Conservation (phyloP, 1,284 basidiomycete species). For the Grifola frondosa region DNA sequence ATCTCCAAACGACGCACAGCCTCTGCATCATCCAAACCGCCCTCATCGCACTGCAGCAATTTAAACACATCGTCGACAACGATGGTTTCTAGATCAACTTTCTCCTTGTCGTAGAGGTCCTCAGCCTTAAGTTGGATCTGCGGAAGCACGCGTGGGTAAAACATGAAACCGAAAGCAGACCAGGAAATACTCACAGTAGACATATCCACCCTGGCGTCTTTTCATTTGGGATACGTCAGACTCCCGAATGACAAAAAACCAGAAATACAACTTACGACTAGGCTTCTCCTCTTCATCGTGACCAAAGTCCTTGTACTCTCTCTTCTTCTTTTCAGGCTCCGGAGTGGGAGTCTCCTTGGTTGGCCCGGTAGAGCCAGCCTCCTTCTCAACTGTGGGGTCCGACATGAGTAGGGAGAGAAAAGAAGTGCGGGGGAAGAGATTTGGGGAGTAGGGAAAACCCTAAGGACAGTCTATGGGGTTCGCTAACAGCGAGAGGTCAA, state of each 20-base stretch:
- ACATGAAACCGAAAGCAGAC: conserved; percentile 10
- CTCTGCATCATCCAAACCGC: conserved; percentile 78
- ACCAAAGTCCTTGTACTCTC: conserved; percentile 91
- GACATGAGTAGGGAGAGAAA: conserved; percentile 27
- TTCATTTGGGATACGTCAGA: conserved; percentile 12
- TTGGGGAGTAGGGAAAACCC: conserved; percentile 25
- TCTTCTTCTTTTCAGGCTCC: conserved; percentile 64
- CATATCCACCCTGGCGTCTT: conserved; percentile 88
- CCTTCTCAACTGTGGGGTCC: conserved; percentile 33
- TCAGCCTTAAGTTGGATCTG: conserved; percentile 90
- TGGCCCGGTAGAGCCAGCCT: conserved; percentile 31
- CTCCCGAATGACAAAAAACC: conserved; percentile 7
- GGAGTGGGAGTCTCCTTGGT: conserved; percentile 19
- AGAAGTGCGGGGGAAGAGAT: conserved; percentile 7
- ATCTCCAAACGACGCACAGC: conserved; percentile 85
- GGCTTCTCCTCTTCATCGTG: conserved; percentile 68
- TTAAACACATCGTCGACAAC: conserved; percentile 97
- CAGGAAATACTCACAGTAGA: conserved; percentile 51
- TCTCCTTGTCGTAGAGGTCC: conserved; percentile 97
- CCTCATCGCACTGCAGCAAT: conserved; percentile 85
- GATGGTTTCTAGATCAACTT: conserved; percentile 97
- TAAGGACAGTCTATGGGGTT: conserved; percentile 21
- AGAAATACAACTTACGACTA: conserved; percentile 56
- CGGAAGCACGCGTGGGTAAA: conserved; percentile 10
- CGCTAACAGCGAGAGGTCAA: conserved; percentile 20